A percentile compares a stretch with the other conserved stretches of the same genome.
Conservation (phyloP, 805 yeast genomes). For the Ascoidea asiatica region DNA sequence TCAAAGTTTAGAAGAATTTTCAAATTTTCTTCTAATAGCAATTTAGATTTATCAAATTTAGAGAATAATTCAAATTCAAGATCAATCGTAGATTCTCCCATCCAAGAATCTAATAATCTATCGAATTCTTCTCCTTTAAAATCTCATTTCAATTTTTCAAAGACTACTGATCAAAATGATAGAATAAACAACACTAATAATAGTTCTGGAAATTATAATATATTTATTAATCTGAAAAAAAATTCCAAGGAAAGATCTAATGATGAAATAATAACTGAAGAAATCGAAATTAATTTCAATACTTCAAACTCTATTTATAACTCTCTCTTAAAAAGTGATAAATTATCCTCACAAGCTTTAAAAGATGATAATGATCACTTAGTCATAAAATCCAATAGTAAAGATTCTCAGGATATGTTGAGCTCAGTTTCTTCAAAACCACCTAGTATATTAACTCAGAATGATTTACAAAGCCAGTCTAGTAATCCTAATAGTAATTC, state of each 20-base stretch:
- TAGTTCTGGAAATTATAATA: background rate
- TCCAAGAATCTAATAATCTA: no score
- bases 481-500: conserved; percentile 9
- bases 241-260: background rate
- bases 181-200: conserved; percentile 1
- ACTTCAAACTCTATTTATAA: no score
- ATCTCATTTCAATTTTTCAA: background rate
- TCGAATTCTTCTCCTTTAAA: no score
- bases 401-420: conserved; percentile 2
- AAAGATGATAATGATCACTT: conserved; percentile 4
- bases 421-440: conserved; percentile 9
- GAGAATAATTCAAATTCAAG: no score
- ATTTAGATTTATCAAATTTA: conserved; percentile 6
- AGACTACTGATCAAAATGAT: background rate
- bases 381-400: conserved; percentile 2
- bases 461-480: conserved; percentile 4
- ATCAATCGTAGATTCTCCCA: no score
- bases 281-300: no score
- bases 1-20: conserved; percentile 17
- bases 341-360: no score
- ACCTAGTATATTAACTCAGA: background rate
- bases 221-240: background rate
- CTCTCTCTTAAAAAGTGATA: no score
- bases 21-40: conserved; percentile 13
- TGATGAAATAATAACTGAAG: no score